phyloP scores from a whole-genome alignment of 2,329 filamentous ascomycete genomes.

The Colletotrichum truncatum region DNA sequence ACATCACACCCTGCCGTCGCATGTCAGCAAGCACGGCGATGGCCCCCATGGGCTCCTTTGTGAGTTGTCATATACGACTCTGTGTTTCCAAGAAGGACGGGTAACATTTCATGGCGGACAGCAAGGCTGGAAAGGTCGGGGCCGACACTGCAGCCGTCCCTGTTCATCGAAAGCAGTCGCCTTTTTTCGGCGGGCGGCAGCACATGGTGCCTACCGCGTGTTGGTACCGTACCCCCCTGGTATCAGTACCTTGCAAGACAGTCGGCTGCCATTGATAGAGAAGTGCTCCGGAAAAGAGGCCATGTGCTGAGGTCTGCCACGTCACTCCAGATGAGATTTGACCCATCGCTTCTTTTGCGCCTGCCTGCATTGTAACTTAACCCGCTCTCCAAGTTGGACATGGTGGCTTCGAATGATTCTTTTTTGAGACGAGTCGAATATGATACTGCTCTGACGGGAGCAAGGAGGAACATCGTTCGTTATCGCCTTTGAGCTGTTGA shows the following conservation, averaged over 20 bases:
- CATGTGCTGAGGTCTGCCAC: constrained; percentile 21
- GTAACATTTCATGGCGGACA: background rate
- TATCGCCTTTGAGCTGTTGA: constrained; percentile 3
- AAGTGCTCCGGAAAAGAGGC: background rate
- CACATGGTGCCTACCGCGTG: constrained; percentile 1
- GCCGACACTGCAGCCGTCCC: constrained; percentile 10
- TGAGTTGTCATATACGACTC: constrained; percentile 25
- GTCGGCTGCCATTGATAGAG: constrained; percentile 8
- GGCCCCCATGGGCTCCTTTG: background rate
- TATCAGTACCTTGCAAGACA: constrained; percentile 9
- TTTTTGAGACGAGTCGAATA: constrained; percentile 19
- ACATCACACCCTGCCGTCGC: background rate
- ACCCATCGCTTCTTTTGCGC: constrained; percentile 20
- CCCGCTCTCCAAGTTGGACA: background rate
- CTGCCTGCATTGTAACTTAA: background rate
- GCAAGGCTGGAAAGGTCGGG: constrained; percentile 1
- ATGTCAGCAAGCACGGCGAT: constrained; percentile 21
- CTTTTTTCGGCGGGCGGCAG: background rate
- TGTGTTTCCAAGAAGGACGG: background rate
- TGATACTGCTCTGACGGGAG: constrained; percentile 6
- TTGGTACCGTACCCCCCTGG: constrained; percentile 12
- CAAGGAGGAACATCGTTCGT: background rate
- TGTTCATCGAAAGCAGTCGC: background rate
- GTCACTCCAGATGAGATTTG: constrained; percentile 28
- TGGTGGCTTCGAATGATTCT: background rate